A percentile compares a stretch with the other conserved stretches of the same genome.
Evolutionary conservation across 1,139 yeast genomes (phyloP).

Genomic region (Scheffersomyces segobiensis): DNA sequence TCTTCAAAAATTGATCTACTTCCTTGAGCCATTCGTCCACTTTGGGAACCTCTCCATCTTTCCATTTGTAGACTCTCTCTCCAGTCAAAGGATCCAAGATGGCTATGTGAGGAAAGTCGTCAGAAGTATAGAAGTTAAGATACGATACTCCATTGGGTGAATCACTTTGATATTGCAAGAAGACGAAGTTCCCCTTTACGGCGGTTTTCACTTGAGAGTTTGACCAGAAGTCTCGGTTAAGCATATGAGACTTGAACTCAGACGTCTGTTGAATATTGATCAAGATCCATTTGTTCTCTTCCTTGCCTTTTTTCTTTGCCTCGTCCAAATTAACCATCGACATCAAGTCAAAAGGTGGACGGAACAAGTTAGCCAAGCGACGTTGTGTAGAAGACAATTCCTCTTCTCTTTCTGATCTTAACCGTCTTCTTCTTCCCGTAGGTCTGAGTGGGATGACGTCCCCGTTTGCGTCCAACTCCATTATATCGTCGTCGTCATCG

Average conservation of each 20-base stretch:
- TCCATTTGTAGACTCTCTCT: constrained; percentile 78
- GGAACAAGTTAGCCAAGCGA: constrained; percentile 74
- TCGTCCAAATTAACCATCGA: constrained; percentile 62
- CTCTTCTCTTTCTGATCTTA: constrained; percentile 25
- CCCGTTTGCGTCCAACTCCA: constrained; percentile 28
- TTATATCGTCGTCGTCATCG: constrained; percentile 23
- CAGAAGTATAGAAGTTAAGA: constrained; percentile 65
- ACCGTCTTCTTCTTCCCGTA: constrained; percentile 28
- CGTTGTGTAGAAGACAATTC: constrained; percentile 63
- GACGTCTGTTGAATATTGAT: constrained; percentile 83
- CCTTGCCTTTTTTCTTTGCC: constrained; percentile 70
- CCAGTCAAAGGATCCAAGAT: constrained; percentile 95
- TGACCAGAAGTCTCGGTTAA: constrained; percentile 95
- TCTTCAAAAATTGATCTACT: constrained; percentile 57
- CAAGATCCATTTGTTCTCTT: constrained; percentile 74
- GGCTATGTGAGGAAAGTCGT: constrained; percentile 81
- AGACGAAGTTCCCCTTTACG: constrained; percentile 69
- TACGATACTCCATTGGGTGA: constrained; percentile 74
- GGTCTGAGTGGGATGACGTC: constrained; percentile 6
- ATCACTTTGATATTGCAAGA: constrained; percentile 78
- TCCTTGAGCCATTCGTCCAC: constrained; percentile 60
- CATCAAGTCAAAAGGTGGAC: constrained; percentile 94
- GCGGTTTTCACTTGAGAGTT: constrained; percentile 61
- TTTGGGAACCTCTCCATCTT: constrained; percentile 57
- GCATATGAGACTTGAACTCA: constrained; percentile 84